Conservation (phyloP, 306 rosid species). For the Malus fusca region DNA sequence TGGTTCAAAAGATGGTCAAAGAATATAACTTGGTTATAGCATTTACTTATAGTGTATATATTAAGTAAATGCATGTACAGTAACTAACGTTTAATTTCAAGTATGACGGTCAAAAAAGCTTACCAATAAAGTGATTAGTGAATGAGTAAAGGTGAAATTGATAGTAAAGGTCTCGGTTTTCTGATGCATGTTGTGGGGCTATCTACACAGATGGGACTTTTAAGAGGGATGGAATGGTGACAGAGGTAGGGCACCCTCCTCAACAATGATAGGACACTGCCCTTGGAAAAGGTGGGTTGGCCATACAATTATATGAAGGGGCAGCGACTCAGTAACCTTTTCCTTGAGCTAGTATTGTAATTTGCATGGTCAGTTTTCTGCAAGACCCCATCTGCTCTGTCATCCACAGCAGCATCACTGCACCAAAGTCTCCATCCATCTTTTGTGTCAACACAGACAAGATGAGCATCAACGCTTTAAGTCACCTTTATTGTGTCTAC, state of each 20-base stretch:
- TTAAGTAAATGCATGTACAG: background rate
- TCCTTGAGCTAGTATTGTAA: conserved; percentile 1
- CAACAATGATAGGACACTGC: conserved; percentile 11
- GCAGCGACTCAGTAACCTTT: background rate
- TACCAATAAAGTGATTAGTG: background rate
- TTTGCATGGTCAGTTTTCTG: background rate
- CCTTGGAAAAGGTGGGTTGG: conserved; percentile 14
- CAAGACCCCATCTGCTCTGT: background rate
- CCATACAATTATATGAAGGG: conserved; percentile 13
- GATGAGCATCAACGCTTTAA: background rate
- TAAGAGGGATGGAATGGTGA: conserved; percentile 54
- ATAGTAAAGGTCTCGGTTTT: conserved; percentile 6
- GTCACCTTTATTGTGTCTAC: background rate
- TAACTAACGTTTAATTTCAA: no score
- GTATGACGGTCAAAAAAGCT: no score
- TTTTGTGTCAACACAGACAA: background rate
- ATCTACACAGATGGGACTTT: conserved; percentile 18
- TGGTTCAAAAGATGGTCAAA: no score
- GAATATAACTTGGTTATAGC: no score
- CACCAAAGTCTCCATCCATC: background rate
- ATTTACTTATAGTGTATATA: no score
- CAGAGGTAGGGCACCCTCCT: conserved; percentile 51
- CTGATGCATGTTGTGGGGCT: conserved; percentile 42
- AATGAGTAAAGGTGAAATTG: conserved; percentile 8
- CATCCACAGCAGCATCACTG: background rate